Base-by-base conservation (phyloP, 768 basidiomycete species). In the Candolleomyces aberdarensis region DNA sequence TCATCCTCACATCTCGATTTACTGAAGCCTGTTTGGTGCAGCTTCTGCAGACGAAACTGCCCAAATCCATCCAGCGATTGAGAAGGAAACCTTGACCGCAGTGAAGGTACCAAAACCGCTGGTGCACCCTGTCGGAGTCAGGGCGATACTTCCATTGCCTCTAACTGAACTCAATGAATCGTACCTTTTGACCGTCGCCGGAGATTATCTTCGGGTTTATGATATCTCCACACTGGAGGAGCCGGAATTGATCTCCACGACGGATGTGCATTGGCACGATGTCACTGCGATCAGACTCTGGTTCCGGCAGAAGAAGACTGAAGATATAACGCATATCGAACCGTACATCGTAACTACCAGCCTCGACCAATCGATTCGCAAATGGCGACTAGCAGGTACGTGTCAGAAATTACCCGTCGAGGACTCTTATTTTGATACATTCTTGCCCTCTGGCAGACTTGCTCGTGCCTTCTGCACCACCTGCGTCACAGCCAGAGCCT, bases 191-290 rank as follows among this genome's bases (percentile, higher is more conserved):
- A 94, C 91, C 9, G 94, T 89, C 44, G 81, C 88, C 1, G 96
- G 92, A 50, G 96, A 98, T 70, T 74, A 86, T 47, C 84, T 99
- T 58, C 83, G 90, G 32, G 76, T 90, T 22, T 98, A 86, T 66
- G 92, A 97, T 69, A 74, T 94, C 39, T 88, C 91, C 1, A 76
- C 80, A 1, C 76, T 81, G 22, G 80, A 86, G 26, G 86, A 87
- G 64, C 87, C 87, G 1, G 89, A 90, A 61, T 72, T 92, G 31
- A 71, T 94, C n/a, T 77, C 80, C 29, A 85, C 86, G 66, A 74
- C 92, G 11, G 92, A 97, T 65, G 95, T 85, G 6, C 96, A 98
- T 69, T 93, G 89, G 85, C 93, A 93, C 65, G 93, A 97, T 66
- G 87, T 98, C 15, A 90, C 85, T 4, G 85, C 83, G 5, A 74